Percentiles rank a stretch among this genome's conserved stretches.
Evolutionary conservation across 2,329 filamentous ascomycete genomes (phyloP).

Genomic region (Ophiostoma sp.): DNA sequence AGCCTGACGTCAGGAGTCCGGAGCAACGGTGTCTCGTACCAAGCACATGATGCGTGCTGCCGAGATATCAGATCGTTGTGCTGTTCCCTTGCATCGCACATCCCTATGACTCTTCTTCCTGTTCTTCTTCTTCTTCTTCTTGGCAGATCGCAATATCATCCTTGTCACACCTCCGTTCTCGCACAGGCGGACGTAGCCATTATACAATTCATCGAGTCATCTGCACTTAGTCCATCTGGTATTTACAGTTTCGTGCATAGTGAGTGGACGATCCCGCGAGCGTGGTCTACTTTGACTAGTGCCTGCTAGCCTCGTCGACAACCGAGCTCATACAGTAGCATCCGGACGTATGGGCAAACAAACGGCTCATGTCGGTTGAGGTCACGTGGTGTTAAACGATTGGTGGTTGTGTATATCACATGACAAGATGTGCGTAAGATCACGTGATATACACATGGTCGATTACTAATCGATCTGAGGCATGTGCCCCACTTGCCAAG

Average conservation of each 20-base stretch:
- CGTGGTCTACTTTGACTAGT: neutral
- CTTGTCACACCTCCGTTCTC: neutral
- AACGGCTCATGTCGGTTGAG: constrained; percentile 6
- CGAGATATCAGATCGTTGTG: constrained; percentile 4
- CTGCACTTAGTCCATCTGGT: neutral
- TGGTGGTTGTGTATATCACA: neutral
- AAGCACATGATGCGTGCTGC: neutral
- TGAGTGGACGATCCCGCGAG: neutral
- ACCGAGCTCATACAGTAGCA: constrained; percentile 20
- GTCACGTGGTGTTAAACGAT: neutral
- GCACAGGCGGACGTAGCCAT: neutral
- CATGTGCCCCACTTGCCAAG: neutral
- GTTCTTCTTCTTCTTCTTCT: neutral
- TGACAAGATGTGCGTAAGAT: neutral
- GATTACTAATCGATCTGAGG: neutral
- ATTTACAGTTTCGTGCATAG: neutral
- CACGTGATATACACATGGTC: neutral
- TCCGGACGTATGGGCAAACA: constrained; percentile 21
- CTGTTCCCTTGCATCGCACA: neutral
- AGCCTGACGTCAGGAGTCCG: neutral
- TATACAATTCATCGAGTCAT: neutral
- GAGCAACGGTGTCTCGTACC: neutral
- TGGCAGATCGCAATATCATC: neutral
- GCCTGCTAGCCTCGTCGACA: constrained; percentile 7
- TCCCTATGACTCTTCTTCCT: neutral